Evolutionary conservation across 176 grass and related monocot species (phyloP).

Genomic region (Carex pumila): DNA sequence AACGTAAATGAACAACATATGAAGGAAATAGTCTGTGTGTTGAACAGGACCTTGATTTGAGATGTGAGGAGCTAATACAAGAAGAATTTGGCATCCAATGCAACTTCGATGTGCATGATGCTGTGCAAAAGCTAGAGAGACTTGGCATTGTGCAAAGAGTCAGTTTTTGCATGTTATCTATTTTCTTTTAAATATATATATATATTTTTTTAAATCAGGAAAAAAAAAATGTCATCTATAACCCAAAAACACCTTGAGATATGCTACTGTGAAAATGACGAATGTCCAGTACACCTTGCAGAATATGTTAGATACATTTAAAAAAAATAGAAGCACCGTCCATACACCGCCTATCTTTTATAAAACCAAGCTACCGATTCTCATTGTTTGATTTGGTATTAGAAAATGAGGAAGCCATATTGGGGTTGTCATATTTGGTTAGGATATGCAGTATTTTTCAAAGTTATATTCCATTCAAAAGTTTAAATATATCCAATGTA

Average conservation of each 20-base stretch:
- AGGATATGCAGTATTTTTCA: background rate
- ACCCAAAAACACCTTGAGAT: background rate
- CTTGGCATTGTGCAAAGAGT: conserved; percentile 90
- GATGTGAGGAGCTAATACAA: conserved; percentile 84
- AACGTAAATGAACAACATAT: background rate
- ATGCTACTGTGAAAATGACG: background rate
- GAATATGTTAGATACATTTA: background rate
- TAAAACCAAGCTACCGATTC: background rate
- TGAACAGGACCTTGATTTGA: conserved; percentile 81
- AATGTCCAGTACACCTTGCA: background rate
- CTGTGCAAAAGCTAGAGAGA: conserved; percentile 82
- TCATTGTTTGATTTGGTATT: background rate
- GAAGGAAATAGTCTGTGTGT: background rate
- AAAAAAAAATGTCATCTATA: background rate
- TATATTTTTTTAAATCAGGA: background rate
- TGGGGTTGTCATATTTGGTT: background rate
- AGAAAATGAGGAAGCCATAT: background rate
- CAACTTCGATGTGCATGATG: conserved; percentile 94
- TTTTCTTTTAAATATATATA: background rate
- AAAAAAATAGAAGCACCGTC: background rate
- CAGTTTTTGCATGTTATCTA: conserved; percentile 25
- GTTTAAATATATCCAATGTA: background rate
- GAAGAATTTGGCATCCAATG: conserved; percentile 90
- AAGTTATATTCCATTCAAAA: background rate
- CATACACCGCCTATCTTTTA: background rate